These are phyloP conservation scores for Clavispora phyllophila DNA, from an alignment of 805 yeast genomes.

Conservation along the genomic window DNA sequence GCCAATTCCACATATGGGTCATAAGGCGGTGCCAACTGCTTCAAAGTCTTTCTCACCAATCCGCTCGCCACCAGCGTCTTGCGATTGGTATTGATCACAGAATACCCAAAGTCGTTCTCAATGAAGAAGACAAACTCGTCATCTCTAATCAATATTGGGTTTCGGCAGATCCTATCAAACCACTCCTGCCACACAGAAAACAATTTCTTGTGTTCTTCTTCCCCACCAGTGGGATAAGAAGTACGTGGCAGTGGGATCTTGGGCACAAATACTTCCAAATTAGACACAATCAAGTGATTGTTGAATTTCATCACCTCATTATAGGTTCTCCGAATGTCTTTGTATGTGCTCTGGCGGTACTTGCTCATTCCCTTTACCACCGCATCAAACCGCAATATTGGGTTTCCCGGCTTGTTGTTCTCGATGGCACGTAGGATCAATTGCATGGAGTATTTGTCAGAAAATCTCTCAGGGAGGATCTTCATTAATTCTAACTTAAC, in stretches of 20 bases:
- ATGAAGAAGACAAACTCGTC: conserved; percentile 84
- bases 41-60: conserved; percentile 78
- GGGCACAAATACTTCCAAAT: conserved; percentile 91
- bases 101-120: conserved; percentile 66
- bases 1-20: conserved; percentile 81
- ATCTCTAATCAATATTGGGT: conserved; percentile 79
- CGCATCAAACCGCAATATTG: conserved; percentile 67
- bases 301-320: conserved; percentile 73
- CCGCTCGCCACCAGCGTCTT: conserved; percentile 74
- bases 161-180: conserved; percentile 69
- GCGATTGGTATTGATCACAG: conserved; percentile 54
- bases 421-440: conserved; percentile 68
- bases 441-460: conserved; percentile 37
- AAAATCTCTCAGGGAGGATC: conserved; percentile 48
- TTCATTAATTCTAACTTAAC: conserved; percentile 39
- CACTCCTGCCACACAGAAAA: conserved; percentile 68
- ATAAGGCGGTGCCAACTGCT: conserved; percentile 87
- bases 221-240: conserved; percentile 77
- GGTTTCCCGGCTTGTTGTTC: conserved; percentile 67
- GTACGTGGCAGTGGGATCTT: conserved; percentile 74
- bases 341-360: conserved; percentile 64
- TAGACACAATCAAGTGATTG: conserved; percentile 70
- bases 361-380: conserved; percentile 55
- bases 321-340: conserved; percentile 75
- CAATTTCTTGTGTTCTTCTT: conserved; percentile 66